Evolutionary conservation across 1,139 yeast species (phyloP), one percentile per base, ranked within the genome.

Genomic region (Diutina rugosa): DNA sequence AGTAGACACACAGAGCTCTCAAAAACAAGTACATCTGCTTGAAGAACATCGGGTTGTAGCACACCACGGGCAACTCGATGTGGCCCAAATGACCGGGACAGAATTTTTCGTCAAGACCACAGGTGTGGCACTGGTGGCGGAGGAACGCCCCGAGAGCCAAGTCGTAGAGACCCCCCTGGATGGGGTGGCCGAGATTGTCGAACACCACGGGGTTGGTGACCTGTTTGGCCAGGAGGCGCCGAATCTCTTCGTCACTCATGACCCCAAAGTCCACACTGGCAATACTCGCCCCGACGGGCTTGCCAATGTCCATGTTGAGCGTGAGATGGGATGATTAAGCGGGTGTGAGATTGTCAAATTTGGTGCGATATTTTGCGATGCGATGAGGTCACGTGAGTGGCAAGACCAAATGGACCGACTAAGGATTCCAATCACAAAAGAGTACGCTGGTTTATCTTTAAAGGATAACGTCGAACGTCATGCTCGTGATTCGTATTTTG

Each of bases 11-110:
- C 32, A 93, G 74, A 51, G 93, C 80, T 69, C 98, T 79, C 66
- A 95, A 77, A 64, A 86, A 84, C 59, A 88, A 79, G 74, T 85
- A 93, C 77, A 95, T 77, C 71, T 93, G 98, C 67, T 84, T 82
- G 81, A 95, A 93, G 67, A 95, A 93, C 65, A 95, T 74, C 18
- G 99, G 98, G 68, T 90, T 93, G 75, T 90, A 95, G 54, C 90
- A 95, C 6, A 98, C 96, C 48, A 90, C 86, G 9, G 99, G 99
- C 63, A 95, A 79, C 69, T 93, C 97, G 59, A 95, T 90, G 70
- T 95, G 99, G 59, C 99, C 99, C 72, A 90, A 90, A 70, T 95
- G 99, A 46, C 99, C 99, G 2, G 98, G 97, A 73, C 99, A 95
- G 65, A 82, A 86, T 66, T 88, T 84, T 64, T 93, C 98, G 68